Conservation (phyloP, 176 grass and related monocot genomes). For the Lolium rigidum region DNA sequence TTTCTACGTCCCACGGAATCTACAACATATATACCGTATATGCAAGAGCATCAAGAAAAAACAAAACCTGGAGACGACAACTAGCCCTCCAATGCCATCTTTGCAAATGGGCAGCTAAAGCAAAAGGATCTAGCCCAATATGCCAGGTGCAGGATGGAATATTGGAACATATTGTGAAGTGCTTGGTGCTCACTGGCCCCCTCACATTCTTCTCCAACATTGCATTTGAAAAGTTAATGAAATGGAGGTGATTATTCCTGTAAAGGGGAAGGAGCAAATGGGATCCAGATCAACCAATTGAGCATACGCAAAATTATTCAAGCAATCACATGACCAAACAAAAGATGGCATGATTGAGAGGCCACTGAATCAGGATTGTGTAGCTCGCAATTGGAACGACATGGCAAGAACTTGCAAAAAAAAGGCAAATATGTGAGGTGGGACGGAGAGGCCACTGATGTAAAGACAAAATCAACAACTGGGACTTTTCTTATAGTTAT, state of each 20-base stretch:
- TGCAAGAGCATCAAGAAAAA: slow-evolving; percentile 44
- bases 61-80: slow-evolving; percentile 24
- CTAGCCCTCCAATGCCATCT: slow-evolving; percentile 16
- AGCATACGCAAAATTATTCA: slow-evolving; percentile 32
- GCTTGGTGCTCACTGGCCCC: slow-evolving; percentile 30
- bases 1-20: slow-evolving; percentile 36
- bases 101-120: slow-evolving; percentile 37
- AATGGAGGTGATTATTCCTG: slow-evolving; percentile 3
- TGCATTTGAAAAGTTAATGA: slow-evolving; percentile 27
- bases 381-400: slow-evolving; percentile 46
- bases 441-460: slow-evolving; percentile 42
- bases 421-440: slow-evolving; percentile 13
- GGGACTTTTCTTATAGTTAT: slow-evolving; percentile 48
- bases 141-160: slow-evolving; percentile 29
- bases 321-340: slow-evolving; percentile 27
- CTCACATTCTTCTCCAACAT: slow-evolving; percentile 31
- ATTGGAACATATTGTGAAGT: slow-evolving; percentile 39
- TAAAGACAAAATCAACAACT: slow-evolving; percentile 43
- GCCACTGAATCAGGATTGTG: slow-evolving; percentile 9
- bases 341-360: neutral
- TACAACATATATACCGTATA: slow-evolving; percentile 36
- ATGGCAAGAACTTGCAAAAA: neutral
- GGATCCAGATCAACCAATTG: slow-evolving; percentile 35
- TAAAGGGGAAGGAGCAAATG: slow-evolving; percentile 34
- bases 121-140: slow-evolving; percentile 11